Base-by-base conservation (phyloP, 1,284 basidiomycete species). In the Stygiomarasmius scandens region DNA sequence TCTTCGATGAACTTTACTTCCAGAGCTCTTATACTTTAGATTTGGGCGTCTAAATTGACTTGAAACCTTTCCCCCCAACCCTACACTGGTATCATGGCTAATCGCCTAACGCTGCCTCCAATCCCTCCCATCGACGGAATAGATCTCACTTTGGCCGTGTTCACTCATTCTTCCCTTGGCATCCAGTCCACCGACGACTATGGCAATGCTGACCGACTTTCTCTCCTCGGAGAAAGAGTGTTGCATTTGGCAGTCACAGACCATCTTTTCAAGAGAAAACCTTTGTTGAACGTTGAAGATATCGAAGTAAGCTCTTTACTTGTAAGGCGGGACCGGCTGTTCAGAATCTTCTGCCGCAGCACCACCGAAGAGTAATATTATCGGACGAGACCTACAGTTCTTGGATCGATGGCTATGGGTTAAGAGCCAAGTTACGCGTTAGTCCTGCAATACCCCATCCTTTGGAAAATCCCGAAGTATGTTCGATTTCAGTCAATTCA, bases 131-230 rank as follows among this genome's bases (percentile, higher is more conserved):
- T 84, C 60, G 75, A 78, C 19, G 82, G 79, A 14, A 61, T 72
- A 3, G 81, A 85, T 49, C 67, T 84, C 52, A 64, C 81, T 44
- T 75, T 85, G 48, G 82, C 83, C 61, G 74, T 86, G 49, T 78
- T 73, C 64, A 80, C 76, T 0, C 81, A 84, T 51, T 64, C 62
- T 24, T 73, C 78, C 32, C 60, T 79, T n/a, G 64, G 65, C 36
- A 49, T 27, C 23, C 55, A 25, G 5, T 49, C 53, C 2, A 74
- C 71, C 46, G 63, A 73, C 0, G 73, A 74, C 41, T 80, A 81
- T 59, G 82, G 82, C 6, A 77, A 79, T 58, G 72, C 69, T 12
- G 74, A 77, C 14, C 79, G 84, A 36, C 73, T 86, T 22, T 73
- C 74, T 14, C 74, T 78, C 54, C 71, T 86, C 12, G 84, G 84